Base-by-base conservation (phyloP, 768 basidiomycete species). In the Macrolepiota fuliginosa region DNA sequence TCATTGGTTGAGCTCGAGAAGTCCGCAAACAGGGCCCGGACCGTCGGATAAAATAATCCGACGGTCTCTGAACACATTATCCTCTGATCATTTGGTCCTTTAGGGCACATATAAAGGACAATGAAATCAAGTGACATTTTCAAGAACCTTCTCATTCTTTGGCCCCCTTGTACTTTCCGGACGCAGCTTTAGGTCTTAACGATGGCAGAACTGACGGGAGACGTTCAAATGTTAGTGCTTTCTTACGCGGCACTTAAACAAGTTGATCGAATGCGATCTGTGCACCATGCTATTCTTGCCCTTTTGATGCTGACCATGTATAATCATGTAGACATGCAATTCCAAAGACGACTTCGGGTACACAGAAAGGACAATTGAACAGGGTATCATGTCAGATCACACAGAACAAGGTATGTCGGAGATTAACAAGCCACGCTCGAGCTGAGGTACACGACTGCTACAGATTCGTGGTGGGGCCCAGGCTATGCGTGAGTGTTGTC, bases 361-460 rank as follows among this genome's bases (percentile, higher is more conserved):
- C 62, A 17, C 70, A 68, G 19, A 79, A 83, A 19, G 61, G 29
- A 4, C 56, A 66, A 65, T 77, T 94, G 67, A 94, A 94, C 77
- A 92, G 84, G 72, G 80, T 87, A 64, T 94, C 92, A 51, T 76
- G 81, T 62, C 83, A 85, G 63, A 66, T 94, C 53, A 94, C 92
- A 1, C 89, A 93, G 73, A 80, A 87, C 70, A 93, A 93, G 80
- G 90, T 87, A 13, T 45, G 55, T n/a, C 22, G 15, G 19, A 54
- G 24, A 39, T 54, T 7, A 36, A 54, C 9, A 24, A 39, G n/a
- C 17, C n/a, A 49, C 12, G 25, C 3, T 27, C 10, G 10, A 11
- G 22, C 25, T 49, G 22, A 49, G 40, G 12, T 15, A 24, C 24
- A 49, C 39, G 19, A 1, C 32, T n/a, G 17, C 17, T 58, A 15